phyloP scores from a whole-genome alignment of 371 early-diverging fungal genomes.

The Mucor indicus region DNA sequence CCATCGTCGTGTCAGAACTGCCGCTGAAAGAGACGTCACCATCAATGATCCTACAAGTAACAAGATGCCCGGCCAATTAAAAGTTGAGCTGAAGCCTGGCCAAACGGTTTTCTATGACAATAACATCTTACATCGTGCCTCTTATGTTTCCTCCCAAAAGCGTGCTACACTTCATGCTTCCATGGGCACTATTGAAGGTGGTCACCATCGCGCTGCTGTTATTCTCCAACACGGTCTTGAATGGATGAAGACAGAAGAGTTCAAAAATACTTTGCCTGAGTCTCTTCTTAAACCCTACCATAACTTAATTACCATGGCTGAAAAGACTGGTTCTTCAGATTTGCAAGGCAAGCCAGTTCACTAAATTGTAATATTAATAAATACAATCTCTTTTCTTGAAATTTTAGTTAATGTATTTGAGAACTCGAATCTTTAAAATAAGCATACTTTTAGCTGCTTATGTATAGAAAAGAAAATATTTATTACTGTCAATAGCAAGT shows the following conservation, averaged over 20 bases:
- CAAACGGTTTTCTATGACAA: conserved; percentile 63
- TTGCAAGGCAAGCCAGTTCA: conserved; percentile 36
- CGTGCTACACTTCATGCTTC: conserved; percentile 56
- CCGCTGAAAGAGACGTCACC: conserved; percentile 45
- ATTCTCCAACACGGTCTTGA: conserved; percentile 56
- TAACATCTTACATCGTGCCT: conserved; percentile 56
- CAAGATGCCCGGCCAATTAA: conserved; percentile 46
- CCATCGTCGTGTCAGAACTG: conserved; percentile 46
- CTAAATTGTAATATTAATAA: conserved; percentile 1
- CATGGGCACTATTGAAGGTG: conserved; percentile 55
- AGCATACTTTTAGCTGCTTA: no score
- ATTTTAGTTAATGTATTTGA: no score
- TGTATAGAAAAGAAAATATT: no score
- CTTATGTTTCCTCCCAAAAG: conserved; percentile 40
- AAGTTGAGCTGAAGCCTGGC: conserved; percentile 47
- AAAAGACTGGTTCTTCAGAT: conserved; percentile 25
- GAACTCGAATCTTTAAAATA: no score
- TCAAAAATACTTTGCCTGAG: conserved; percentile 34
- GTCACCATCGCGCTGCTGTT: conserved; percentile 48
- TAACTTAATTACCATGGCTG: conserved; percentile 42
- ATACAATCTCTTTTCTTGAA: no score
- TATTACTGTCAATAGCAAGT: no score
- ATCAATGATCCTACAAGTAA: conserved; percentile 49
- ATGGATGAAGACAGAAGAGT: conserved; percentile 46
- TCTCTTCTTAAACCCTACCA: conserved; percentile 37